phyloP scores from a whole-genome alignment of 352 stramenopile species.

The Globisporangium iwayamae region DNA sequence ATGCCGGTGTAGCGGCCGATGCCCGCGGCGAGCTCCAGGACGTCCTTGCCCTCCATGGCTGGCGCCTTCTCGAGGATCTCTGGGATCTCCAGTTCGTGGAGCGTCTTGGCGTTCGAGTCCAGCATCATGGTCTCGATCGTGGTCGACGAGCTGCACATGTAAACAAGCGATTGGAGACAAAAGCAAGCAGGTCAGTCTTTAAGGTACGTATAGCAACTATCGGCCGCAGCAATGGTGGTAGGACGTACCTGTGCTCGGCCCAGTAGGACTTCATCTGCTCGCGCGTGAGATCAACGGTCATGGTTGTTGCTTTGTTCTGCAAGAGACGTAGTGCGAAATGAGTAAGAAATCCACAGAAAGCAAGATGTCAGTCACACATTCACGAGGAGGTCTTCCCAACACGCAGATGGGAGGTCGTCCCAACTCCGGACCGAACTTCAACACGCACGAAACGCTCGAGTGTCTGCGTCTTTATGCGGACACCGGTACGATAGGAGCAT shows the following conservation, averaged over 20 bases:
- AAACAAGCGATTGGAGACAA: background rate
- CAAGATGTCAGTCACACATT: constrained; percentile 3
- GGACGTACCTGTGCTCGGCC: constrained; percentile 52
- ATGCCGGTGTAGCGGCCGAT: constrained; percentile 70
- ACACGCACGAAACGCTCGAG: background rate
- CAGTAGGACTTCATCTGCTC: constrained; percentile 81
- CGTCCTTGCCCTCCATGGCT: constrained; percentile 50
- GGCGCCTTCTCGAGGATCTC: constrained; percentile 76
- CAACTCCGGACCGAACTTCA: constrained; percentile 2
- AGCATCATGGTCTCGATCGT: constrained; percentile 86
- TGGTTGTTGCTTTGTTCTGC: constrained; percentile 18
- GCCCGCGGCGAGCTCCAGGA: constrained; percentile 59
- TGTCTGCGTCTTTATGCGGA: background rate
- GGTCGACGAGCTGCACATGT: constrained; percentile 18
- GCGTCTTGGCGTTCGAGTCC: constrained; percentile 69
- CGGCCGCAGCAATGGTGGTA: background rate
- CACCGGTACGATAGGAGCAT: background rate
- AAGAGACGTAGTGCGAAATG: background rate
- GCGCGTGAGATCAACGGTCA: constrained; percentile 55
- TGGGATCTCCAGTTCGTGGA: constrained; percentile 72
- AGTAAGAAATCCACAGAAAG: background rate
- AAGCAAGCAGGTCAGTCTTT: constrained; percentile 3
- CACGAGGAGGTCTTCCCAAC: background rate
- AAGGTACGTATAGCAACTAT: background rate
- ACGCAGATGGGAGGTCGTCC: background rate